Evolutionary conservation across 208 protist species (phyloP).

Genomic region (Leishmania tropica): DNA sequence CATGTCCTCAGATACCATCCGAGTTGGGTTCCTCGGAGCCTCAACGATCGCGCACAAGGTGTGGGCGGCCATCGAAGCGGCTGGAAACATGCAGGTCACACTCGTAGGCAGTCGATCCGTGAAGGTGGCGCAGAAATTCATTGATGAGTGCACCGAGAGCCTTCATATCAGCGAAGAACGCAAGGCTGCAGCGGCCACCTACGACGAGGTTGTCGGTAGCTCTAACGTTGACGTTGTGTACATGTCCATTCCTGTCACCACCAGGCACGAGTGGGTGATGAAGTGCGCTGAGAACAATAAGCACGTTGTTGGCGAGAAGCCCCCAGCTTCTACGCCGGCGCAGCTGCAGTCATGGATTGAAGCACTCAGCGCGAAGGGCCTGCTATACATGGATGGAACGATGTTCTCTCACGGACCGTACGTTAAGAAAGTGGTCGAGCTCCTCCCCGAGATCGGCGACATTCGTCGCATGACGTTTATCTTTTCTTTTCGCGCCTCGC

Average conservation of each 20-base stretch:
- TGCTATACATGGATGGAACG: conserved; percentile 75
- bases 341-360: conserved; percentile 61
- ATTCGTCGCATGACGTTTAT: conserved; percentile 38
- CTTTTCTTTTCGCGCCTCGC: conserved; percentile 34
- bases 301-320: conserved; percentile 70
- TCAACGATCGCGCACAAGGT: conserved; percentile 44
- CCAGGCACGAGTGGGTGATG: conserved; percentile 45
- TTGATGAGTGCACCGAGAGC: conserved; percentile 25
- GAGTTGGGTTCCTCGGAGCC: conserved; percentile 48
- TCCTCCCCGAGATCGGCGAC: conserved; percentile 25
- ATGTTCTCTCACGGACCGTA: conserved; percentile 59
- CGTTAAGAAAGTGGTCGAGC: conserved; percentile 27
- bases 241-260: conserved; percentile 47
- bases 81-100: conserved; percentile 41
- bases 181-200: conserved; percentile 22
- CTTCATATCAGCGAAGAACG: conserved; percentile 35
- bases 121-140: conserved; percentile 19
- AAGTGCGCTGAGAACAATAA: conserved; percentile 55
- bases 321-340: conserved; percentile 26
- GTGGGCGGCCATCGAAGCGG: conserved; percentile 38
- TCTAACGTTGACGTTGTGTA: conserved; percentile 43
- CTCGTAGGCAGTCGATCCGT: conserved; percentile 35
- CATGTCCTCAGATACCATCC: conserved; percentile 28
- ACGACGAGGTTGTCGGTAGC: conserved; percentile 25
- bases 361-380: conserved; percentile 33